Evolutionary conservation across 352 stramenopile species (phyloP).

Genomic region (Achlya hypogyna): DNA sequence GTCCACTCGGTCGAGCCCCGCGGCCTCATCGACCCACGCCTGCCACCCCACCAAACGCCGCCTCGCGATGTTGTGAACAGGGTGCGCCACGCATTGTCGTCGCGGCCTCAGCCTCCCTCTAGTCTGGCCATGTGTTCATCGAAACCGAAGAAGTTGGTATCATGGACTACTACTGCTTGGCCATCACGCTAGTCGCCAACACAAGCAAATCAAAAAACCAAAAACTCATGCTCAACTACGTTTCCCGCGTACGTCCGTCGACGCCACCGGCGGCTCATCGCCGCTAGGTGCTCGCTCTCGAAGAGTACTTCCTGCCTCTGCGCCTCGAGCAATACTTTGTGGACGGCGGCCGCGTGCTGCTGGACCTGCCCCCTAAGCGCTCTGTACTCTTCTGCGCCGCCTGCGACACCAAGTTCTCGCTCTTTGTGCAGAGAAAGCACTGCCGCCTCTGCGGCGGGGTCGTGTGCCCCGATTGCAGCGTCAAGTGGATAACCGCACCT

Average conservation of each 20-base stretch:
- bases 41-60: neutral
- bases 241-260: neutral
- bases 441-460: conserved; percentile 14
- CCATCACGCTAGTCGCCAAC: neutral
- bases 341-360: neutral
- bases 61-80: neutral
- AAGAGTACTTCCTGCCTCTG: neutral
- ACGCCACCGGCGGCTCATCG: neutral
- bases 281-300: neutral
- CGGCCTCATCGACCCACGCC: neutral
- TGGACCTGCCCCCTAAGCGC: neutral
- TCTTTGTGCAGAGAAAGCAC: conserved; percentile 20
- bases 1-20: neutral
- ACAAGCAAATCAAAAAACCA: neutral
- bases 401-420: conserved; percentile 17
- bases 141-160: neutral
- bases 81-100: too few relatives aligned
- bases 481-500: neutral
- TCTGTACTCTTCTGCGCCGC: conserved; percentile 15
- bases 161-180: neutral
- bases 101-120: neutral
- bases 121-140: neutral
- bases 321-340: neutral
- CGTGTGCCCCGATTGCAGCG: conserved; percentile 13
- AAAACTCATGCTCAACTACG: neutral